phyloP scores from a whole-genome alignment of 202 grass and related monocot genomes.

The Cymbopogon flexuosus region DNA sequence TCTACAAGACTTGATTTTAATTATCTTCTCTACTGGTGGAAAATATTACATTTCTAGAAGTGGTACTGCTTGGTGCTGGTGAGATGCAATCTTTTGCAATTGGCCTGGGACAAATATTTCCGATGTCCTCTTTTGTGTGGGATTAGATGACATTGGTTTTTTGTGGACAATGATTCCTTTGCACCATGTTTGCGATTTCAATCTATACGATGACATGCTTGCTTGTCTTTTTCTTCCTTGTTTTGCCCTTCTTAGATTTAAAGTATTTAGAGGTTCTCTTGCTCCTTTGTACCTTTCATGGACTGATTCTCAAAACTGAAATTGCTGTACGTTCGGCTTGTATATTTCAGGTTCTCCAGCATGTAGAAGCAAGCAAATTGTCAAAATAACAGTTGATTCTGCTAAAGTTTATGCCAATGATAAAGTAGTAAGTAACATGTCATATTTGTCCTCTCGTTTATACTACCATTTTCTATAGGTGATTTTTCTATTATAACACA shows the following conservation, averaged over 20 bases:
- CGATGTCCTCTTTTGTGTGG: background rate
- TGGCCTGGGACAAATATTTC: constrained; percentile 3
- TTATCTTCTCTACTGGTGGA: background rate
- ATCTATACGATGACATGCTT: background rate
- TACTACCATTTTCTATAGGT: constrained; percentile 1
- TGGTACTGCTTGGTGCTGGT: constrained; percentile 1
- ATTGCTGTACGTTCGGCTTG: background rate
- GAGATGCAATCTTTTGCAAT: constrained; percentile 25
- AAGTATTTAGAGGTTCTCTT: background rate
- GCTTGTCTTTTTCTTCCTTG: constrained; percentile 15
- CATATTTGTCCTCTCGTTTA: background rate
- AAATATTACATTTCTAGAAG: constrained; percentile 24
- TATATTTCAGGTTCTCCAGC: constrained; percentile 53
- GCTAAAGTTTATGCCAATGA: constrained; percentile 45
- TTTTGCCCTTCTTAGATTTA: background rate
- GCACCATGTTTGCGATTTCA: constrained; percentile 14
- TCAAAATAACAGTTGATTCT: constrained; percentile 35
- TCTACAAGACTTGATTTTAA: constrained; percentile 9
- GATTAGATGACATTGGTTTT: constrained; percentile 4
- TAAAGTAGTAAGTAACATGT: constrained; percentile 52
- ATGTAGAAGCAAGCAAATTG: constrained; percentile 33
- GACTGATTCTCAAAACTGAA: background rate
- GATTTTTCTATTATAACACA: background rate
- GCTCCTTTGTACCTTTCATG: constrained; percentile 10
- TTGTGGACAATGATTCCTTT: constrained; percentile 15